Evolutionary conservation across 1,139 yeast genomes (phyloP), one percentile per base, ranked within the genome.

Genomic region (Geotrichum candidum): DNA sequence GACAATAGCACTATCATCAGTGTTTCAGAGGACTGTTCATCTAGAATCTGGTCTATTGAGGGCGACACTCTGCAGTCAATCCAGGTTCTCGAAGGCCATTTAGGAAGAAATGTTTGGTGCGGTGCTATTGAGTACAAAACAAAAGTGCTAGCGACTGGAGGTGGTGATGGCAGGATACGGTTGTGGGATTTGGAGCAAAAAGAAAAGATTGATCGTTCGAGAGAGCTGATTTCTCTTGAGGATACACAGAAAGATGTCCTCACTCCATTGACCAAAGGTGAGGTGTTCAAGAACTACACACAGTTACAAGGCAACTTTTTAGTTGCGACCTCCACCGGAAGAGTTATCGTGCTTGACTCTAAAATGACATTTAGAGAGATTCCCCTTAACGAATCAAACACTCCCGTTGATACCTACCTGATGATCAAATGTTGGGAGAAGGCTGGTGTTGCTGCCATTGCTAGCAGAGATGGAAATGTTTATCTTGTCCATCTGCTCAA

Each of bases 51-150:
- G 99, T 65, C 67, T 2, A 69, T 73, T 3, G 74, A 70, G 0
- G 62, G 69, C 1, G 69, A 71, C 3, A 72, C 76, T 31, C 70
- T 86, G 52, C 68, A 68, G 56, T 83, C 77, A 70, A 76, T 72
- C 70, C 84, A 75, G 70, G 75, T 82, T 1, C 77, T 79, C 63
- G 84, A 88, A 63, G 85, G 88, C 38, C 98, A 92, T 72, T 78
- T 83, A 48, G 97, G 96, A 4, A 87, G 95, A 71, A 94, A 90
- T 70, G 82, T 88, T 0, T 94, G 99, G 99, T 82, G 90, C 50
- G 83, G 89, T 5, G 92, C 87, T 63, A 79, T 88, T 0, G 79
- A 82, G 61, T 79, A 77, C 1, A 69, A 73, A 2, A 71, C 77
- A 54, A 70, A 77, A 45, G 69, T 85, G 11, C 84, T 86, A 27